Base-by-base conservation (phyloP, 306 rosid genomes). In the cucumber (Cucumis sativus) region DNA sequence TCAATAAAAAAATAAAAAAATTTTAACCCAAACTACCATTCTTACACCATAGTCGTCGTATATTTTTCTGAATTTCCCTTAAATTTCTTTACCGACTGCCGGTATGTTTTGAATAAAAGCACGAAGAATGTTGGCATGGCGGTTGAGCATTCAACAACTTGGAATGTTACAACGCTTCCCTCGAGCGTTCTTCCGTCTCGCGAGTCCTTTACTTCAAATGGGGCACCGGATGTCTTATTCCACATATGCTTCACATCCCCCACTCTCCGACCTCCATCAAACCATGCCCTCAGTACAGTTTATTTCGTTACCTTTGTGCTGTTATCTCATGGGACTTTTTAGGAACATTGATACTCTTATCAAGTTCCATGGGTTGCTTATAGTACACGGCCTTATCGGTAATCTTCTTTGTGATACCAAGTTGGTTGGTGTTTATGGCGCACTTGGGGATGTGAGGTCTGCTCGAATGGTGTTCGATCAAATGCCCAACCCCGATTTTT, bases 391-490 rank as follows among this genome's bases (percentile, higher is more conserved):
- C 78, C 73, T 86, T 52, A 37, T 79, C 7, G 64, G 60, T 5
- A 77, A 87, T 43, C 80, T 81, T 54, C 78, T 84, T 21, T 63
- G 84, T 57, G 74, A 49, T 16, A 90, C 88, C 3, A 88, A 90
- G 20, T 82, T 92, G 74, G 78, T 92, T 51, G 79, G 88, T 54
- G 84, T 87, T 64, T 92, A 88, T 54, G 90, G 85, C 1, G 86
- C 96, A 18, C 88, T 92, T 71, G 88, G 88, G 64, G 47, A 15
- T 30, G 78, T 84, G 67, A 77, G 30, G 17, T 69, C 73, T 81
- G 96, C 97, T 1, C 97, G 93, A 69, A n/a, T 7, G n/a, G 76
- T 90, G 80, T 92, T 92, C 80, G 87, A 92, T 77, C 85, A 33
- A 57, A 71, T 92, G 52, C 86, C 79, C 10, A 73, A 77, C 55